Conservation (phyloP, 768 basidiomycete genomes). For the Nidularia sp. region DNA sequence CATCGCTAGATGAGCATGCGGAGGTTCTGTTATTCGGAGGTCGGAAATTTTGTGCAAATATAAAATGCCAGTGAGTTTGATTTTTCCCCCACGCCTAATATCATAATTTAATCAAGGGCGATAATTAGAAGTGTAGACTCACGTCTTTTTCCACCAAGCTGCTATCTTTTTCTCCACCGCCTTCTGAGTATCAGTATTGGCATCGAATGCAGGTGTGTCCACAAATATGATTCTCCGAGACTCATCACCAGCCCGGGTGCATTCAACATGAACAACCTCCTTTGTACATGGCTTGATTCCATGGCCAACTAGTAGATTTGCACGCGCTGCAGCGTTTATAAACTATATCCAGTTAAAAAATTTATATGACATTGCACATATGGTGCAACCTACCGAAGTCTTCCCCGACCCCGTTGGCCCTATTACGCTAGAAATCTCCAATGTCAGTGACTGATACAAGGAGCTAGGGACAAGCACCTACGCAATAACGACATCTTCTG, state of each 20-base stretch:
- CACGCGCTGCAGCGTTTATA: background rate
- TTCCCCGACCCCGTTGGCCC: slow-evolving; percentile 3
- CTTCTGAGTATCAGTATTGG: background rate
- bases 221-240: background rate
- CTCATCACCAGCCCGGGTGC: background rate
- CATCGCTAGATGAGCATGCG: background rate
- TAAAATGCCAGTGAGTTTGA: background rate
- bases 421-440: background rate
- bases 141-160: background rate
- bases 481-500: slow-evolving; percentile 1
- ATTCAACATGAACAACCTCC: background rate
- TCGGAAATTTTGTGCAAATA: background rate
- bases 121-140: background rate
- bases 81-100: background rate
- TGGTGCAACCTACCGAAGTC: background rate
- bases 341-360: background rate
- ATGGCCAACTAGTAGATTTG: background rate
- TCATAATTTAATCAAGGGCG: too few relatives aligned
- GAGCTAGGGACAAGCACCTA: background rate
- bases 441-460: background rate
- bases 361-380: background rate
- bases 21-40: background rate
- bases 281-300: background rate
- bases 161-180: background rate
- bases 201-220: background rate